Percentiles rank a stretch among this genome's conserved stretches.
These are phyloP conservation scores for Saccharomyces kudriavzevii DNA, from an alignment of 805 yeast genomes.

Conservation along the genomic window DNA sequence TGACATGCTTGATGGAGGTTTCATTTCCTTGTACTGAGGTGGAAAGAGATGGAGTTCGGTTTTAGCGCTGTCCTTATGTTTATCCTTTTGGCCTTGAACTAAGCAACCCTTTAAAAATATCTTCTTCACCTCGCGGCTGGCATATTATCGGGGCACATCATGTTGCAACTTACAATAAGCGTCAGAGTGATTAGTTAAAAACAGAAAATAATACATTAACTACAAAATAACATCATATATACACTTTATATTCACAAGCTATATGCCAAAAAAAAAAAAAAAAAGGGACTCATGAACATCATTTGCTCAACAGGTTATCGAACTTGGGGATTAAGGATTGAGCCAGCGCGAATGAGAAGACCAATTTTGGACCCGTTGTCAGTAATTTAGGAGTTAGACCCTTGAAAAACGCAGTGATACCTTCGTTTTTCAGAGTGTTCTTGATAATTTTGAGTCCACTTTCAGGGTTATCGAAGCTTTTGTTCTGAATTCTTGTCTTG, in stretches of 20 bases:
- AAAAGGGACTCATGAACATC: not conserved
- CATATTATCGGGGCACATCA: not conserved
- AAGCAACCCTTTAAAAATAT: not conserved
- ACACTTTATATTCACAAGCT: not conserved
- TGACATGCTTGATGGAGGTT: not conserved
- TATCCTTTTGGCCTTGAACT: not conserved
- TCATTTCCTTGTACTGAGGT: not conserved
- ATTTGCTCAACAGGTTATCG: slow-evolving; percentile 53
- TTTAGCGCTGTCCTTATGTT: not conserved
- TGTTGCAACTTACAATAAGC: too few relatives aligned
- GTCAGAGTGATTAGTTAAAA: not conserved
- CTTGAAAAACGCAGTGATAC: slow-evolving; percentile 83
- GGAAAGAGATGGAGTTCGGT: not conserved
- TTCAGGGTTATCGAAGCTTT: slow-evolving; percentile 91
- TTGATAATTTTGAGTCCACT: slow-evolving; percentile 86
- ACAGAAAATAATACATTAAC: not conserved
- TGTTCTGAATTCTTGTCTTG: slow-evolving; percentile 96
- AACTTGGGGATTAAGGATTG: slow-evolving; percentile 95
- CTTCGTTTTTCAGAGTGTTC: slow-evolving; percentile 90
- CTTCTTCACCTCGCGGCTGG: not conserved
- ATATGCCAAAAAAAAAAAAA: not conserved
- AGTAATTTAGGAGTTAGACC: slow-evolving; percentile 93
- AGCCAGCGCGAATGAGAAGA: slow-evolving; percentile 95
- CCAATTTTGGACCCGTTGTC: slow-evolving; percentile 97
- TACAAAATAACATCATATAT: not conserved